Evolutionary conservation across 331 rosid species (phyloP).

Genomic region (Arachis monticola): DNA sequence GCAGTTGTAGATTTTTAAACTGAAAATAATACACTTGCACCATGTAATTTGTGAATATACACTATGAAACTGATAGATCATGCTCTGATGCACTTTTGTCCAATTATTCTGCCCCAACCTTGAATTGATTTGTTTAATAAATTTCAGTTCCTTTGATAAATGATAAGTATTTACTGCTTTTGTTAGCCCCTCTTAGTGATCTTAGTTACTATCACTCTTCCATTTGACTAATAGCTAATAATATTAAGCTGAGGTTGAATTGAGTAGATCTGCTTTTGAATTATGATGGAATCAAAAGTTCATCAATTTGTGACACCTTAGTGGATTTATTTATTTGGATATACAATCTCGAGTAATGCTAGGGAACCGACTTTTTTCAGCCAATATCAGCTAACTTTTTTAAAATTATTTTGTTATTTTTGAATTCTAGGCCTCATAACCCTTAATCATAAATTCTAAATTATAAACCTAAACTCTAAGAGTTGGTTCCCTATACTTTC

Average conservation of each 20-base stretch:
- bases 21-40: too few species aligned
- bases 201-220: not conserved
- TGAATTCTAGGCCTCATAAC: too few species aligned
- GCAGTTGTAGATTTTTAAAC: not conserved
- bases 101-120: not conserved
- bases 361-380: too few species aligned
- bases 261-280: not conserved
- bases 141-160: not conserved
- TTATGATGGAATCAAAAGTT: not conserved
- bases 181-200: not conserved
- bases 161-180: not conserved
- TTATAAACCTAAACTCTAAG: too few species aligned
- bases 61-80: conserved; percentile 14
- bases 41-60: too few species aligned
- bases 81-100: conserved; percentile 12
- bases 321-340: not conserved
- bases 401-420: too few species aligned
- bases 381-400: too few species aligned
- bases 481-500: too few species aligned
- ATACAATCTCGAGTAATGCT: too few species aligned
- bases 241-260: conserved; percentile 19
- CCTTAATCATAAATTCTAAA: too few species aligned
- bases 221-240: not conserved
- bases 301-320: not conserved
- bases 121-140: not conserved